Evolutionary conservation across 1,284 basidiomycete genomes (phyloP).

Genomic region (Ceratobasidium theobromae): DNA sequence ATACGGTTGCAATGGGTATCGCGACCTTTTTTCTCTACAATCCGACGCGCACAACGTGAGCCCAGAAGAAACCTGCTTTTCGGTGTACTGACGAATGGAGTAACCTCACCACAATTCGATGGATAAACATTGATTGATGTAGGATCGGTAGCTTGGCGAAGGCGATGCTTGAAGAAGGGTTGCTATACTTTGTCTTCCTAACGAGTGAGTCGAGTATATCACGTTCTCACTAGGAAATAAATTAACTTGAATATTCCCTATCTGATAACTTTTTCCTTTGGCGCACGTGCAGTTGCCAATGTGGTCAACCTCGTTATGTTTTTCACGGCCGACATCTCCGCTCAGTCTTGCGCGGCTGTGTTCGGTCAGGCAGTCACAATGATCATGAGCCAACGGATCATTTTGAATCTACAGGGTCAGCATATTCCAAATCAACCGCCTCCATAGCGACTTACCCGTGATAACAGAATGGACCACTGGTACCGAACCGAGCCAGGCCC

Average conservation of each 20-base stretch:
- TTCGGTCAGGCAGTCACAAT: conserved; percentile 31
- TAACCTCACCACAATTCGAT: no score
- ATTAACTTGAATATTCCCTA: no score
- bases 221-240: neutral
- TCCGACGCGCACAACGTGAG: conserved; percentile 16
- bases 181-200: conserved; percentile 14
- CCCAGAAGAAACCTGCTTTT: neutral
- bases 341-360: conserved; percentile 26
- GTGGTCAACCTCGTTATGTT: conserved; percentile 17
- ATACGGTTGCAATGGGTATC: conserved; percentile 24
- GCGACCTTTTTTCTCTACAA: conserved; percentile 21
- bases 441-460: neutral
- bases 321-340: neutral
- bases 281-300: conserved; percentile 12
- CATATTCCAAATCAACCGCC: neutral
- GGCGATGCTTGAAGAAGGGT: conserved; percentile 25
- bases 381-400: conserved; percentile 32
- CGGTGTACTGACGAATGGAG: neutral
- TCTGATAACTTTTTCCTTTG: neutral
- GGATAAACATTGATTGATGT: no score
- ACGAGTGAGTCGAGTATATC: neutral
- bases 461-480: conserved; percentile 17
- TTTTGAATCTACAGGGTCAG: conserved; percentile 30
- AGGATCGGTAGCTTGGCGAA: conserved; percentile 11
- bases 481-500: conserved; percentile 21